Percentiles rank a stretch among this genome's conserved stretches.
Conservation (phyloP, 345 rosid genomes). For the Zanthoxylum bungeanum region DNA sequence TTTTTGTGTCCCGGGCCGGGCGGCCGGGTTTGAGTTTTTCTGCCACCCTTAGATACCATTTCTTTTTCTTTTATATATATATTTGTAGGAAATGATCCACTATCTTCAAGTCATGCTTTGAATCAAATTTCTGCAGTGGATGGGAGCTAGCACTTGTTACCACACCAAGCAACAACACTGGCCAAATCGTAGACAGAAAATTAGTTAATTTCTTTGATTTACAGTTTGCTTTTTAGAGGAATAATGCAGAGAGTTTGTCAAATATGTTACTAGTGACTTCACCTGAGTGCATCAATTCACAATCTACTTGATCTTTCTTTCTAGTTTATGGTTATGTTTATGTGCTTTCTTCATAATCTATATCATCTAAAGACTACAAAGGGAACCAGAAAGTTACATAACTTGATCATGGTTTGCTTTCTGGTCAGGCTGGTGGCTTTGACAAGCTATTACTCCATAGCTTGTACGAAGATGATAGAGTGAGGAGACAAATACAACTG, state of each 20-base stretch:
- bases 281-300: not conserved
- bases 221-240: not conserved
- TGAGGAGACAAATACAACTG: conserved; percentile 71
- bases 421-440: conserved; percentile 78
- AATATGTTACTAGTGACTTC: not conserved
- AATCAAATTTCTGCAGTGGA: conserved; percentile 59
- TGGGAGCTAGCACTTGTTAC: conserved; percentile 98
- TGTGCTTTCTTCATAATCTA: too few relatives aligned
- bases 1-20: too few relatives aligned
- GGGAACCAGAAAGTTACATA: too few relatives aligned
- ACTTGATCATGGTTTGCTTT: not conserved
- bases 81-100: conserved; percentile 40
- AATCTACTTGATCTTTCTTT: too few relatives aligned
- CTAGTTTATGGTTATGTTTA: too few relatives aligned
- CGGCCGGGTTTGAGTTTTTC: too few relatives aligned
- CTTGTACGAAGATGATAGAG: conserved; percentile 78
- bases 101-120: conserved; percentile 41
- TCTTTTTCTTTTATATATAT: not conserved
- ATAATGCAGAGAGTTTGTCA: not conserved
- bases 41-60: too few relatives aligned
- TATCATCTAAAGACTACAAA: too few relatives aligned
- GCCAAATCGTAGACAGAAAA: conserved; percentile 36
- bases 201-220: conserved; percentile 39
- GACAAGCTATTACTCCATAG: conserved; percentile 82
- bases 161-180: conserved; percentile 48